Evolutionary conservation across 345 rosid species (phyloP).

Genomic region (sweet orange (Citrus sinensis)): DVS_A1.0 CM039163.1:28884501-28885000

Average conservation of each 20-base stretch:
- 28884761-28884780: too few relatives aligned
- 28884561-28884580: neutral
- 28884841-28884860: neutral
- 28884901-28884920: neutral
- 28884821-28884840: neutral
- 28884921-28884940: too few relatives aligned
- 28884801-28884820: neutral
- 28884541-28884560: neutral
- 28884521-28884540: too few relatives aligned
- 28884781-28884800: too few relatives aligned
- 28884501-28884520: too few relatives aligned
- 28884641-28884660: neutral
- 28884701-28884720: too few relatives aligned
- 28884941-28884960: fast-evolving
- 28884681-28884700: too few relatives aligned
- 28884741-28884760: too few relatives aligned
- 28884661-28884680: too few relatives aligned
- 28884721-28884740: too few relatives aligned
- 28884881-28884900: neutral
- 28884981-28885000: too few relatives aligned
- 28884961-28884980: too few relatives aligned
- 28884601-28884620: neutral
- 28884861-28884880: neutral
- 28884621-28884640: neutral
- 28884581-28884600: neutral